Conservation (phyloP, 2,329 filamentous ascomycete genomes). For the Magnaporthiopsis poae region DNA sequence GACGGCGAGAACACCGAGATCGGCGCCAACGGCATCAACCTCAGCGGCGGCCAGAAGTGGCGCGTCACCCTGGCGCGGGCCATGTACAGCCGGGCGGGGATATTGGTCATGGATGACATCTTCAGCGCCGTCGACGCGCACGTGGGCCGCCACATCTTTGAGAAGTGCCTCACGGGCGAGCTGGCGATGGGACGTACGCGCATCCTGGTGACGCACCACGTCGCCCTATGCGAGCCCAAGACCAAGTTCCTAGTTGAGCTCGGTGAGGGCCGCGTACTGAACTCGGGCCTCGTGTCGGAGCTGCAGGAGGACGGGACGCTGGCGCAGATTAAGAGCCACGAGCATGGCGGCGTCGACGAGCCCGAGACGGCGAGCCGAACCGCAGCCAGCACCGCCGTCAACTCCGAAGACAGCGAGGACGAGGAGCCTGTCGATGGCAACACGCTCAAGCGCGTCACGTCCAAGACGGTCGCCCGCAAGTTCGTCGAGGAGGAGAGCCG, state of each 20-base stretch:
- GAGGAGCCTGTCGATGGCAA: conserved; percentile 28
- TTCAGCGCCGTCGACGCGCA: conserved; percentile 77
- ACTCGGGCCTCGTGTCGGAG: conserved; percentile 57
- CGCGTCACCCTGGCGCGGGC: conserved; percentile 70
- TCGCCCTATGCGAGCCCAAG: conserved; percentile 58
- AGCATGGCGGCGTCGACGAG: conserved; percentile 35
- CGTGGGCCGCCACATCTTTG: conserved; percentile 69
- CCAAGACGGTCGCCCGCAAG: conserved; percentile 48
- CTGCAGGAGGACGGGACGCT: conserved; percentile 47
- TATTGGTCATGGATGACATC: conserved; percentile 72
- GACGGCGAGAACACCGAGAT: conserved; percentile 75
- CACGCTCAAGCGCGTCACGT: conserved; percentile 38
- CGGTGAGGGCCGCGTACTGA: conserved; percentile 54
- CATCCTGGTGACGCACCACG: conserved; percentile 73
- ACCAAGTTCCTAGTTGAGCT: conserved; percentile 68
- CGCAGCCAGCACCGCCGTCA: conserved; percentile 37
- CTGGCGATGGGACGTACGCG: conserved; percentile 60
- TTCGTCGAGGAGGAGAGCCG: conserved; percentile 69
- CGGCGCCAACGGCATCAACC: conserved; percentile 73
- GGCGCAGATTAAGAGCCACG: conserved; percentile 47
- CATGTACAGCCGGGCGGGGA: conserved; percentile 67
- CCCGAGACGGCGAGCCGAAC: conserved; percentile 34
- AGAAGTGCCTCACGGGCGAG: conserved; percentile 63
- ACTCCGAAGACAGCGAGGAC: conserved; percentile 36
- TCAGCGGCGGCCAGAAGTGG: conserved; percentile 78